phyloP scores from a whole-genome alignment of 805 yeast species.

The Metschnikowia proteae region DNA sequence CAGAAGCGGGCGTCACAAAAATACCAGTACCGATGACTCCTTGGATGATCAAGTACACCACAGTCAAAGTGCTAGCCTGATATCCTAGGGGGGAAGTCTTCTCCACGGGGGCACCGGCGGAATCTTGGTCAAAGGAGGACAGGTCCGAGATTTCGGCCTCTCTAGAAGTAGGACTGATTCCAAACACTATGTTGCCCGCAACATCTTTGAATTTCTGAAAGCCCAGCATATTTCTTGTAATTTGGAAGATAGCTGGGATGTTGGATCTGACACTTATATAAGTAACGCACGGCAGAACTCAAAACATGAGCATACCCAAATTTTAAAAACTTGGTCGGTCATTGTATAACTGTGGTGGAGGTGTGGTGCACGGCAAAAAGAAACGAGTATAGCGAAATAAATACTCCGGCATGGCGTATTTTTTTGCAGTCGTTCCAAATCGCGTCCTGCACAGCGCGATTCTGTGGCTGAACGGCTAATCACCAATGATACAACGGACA shows the following conservation, averaged over 20 bases:
- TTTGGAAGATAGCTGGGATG: neutral
- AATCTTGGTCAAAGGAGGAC: slow-evolving; percentile 16
- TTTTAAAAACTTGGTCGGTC: neutral
- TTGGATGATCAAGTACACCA: slow-evolving; percentile 62
- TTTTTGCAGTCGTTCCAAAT: neutral
- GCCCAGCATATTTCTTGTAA: neutral
- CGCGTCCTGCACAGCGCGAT: neutral
- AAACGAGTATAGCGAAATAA: neutral
- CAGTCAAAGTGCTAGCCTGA: slow-evolving; percentile 39
- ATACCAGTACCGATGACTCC: slow-evolving; percentile 77
- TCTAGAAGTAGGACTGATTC: slow-evolving; percentile 9
- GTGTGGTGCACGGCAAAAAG: slow-evolving; percentile 2
- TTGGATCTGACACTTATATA: neutral
- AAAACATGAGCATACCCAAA: neutral
- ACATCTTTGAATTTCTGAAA: slow-evolving; percentile 8
- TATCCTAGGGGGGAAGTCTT: slow-evolving; percentile 35
- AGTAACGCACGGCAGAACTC: neutral
- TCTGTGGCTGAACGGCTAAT: neutral
- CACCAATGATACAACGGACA: neutral
- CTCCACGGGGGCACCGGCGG: slow-evolving; percentile 42
- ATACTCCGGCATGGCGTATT: neutral
- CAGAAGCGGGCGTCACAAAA: slow-evolving; percentile 63
- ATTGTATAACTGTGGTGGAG: slow-evolving; percentile 4
- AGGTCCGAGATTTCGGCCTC: slow-evolving; percentile 4
- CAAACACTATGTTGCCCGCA: slow-evolving; percentile 11